These are phyloP conservation scores for Eutypa lata DNA, from an alignment of 2,329 filamentous ascomycete genomes.

Conservation along the genomic window DNA sequence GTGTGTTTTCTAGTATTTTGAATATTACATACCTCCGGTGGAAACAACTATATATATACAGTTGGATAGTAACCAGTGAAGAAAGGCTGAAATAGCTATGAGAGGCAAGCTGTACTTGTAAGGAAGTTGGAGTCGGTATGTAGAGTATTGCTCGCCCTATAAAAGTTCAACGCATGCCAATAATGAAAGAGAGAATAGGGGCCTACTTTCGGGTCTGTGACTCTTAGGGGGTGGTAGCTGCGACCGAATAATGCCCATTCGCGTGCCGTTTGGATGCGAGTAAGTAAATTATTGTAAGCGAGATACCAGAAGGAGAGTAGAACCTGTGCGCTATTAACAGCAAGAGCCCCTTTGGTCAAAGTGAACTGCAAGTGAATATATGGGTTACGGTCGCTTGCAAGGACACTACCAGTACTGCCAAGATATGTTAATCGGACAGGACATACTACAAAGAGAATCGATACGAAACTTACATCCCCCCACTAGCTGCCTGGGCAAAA, in stretches of 20 bases:
- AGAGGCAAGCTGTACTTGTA: conserved; percentile 38
- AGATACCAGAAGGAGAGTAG: conserved; percentile 39
- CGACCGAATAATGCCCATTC: conserved; percentile 39
- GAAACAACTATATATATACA: conserved; percentile 32
- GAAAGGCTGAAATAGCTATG: conserved; percentile 27
- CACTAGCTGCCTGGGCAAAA: not conserved
- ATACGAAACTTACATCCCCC: not conserved
- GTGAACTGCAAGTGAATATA: not conserved
- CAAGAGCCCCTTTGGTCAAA: conserved; percentile 10
- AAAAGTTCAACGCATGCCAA: not conserved
- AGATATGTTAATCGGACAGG: not conserved
- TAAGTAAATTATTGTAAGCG: conserved; percentile 38
- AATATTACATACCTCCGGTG: conserved; percentile 14
- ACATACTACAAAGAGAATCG: not conserved
- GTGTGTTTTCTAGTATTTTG: not conserved
- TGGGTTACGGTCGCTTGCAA: not conserved
- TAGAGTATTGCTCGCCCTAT: conserved; percentile 30
- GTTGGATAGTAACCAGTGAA: conserved; percentile 42
- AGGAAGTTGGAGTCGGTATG: conserved; percentile 37
- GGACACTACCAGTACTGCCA: not conserved
- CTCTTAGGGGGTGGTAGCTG: conserved; percentile 28
- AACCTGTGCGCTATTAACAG: conserved; percentile 38
- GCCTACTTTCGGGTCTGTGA: conserved; percentile 27
- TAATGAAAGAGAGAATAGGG: not conserved
- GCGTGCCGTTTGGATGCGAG: conserved; percentile 35